Percentiles rank a stretch among this genome's conserved stretches.
phyloP scores from a whole-genome alignment of 352 stramenopile species.

The Phytophthora foliorum region DNA sequence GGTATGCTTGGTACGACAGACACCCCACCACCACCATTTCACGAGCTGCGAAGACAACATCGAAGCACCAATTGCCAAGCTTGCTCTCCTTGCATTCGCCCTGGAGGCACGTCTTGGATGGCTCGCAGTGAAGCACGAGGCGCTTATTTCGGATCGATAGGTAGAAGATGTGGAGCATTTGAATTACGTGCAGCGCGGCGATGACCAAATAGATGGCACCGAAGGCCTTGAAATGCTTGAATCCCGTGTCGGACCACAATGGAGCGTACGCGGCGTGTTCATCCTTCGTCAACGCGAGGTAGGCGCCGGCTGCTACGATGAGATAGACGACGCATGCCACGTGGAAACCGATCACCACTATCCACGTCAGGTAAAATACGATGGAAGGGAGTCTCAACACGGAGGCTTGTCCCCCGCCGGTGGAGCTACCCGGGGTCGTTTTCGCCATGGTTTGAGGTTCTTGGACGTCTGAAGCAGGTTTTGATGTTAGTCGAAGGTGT shows the following conservation, averaged over 20 bases:
- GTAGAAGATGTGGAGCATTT: conserved; percentile 30
- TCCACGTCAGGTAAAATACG: conserved; percentile 21
- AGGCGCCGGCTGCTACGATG: conserved; percentile 6
- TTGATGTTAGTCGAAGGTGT: background rate
- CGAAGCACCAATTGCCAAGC: conserved; percentile 10
- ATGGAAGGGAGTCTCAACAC: conserved; percentile 17
- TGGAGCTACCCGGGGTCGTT: conserved; percentile 7
- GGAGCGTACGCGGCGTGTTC: conserved; percentile 17
- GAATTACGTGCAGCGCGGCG: conserved; percentile 22
- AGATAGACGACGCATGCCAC: conserved; percentile 19
- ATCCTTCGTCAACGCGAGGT: conserved; percentile 7
- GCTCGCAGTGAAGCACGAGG: conserved; percentile 30
- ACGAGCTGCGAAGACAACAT: conserved; percentile 18
- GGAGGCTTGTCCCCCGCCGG: conserved; percentile 4
- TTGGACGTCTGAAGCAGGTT: background rate
- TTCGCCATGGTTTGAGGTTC: conserved; percentile 19
- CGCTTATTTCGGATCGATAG: conserved; percentile 26
- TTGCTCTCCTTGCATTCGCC: conserved; percentile 7
- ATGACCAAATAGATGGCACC: conserved; percentile 15
- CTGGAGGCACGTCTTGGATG: background rate
- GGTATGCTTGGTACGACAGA: conserved; percentile 37
- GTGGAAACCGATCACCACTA: conserved; percentile 26
- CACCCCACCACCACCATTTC: conserved; percentile 28
- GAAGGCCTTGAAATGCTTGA: conserved; percentile 33
- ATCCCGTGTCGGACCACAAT: conserved; percentile 25